A percentile compares a stretch with the other conserved stretches of the same genome.
These are phyloP conservation scores for Cercis canadensis DNA, from an alignment of 306 rosid genomes.

Conservation along the genomic window DNA sequence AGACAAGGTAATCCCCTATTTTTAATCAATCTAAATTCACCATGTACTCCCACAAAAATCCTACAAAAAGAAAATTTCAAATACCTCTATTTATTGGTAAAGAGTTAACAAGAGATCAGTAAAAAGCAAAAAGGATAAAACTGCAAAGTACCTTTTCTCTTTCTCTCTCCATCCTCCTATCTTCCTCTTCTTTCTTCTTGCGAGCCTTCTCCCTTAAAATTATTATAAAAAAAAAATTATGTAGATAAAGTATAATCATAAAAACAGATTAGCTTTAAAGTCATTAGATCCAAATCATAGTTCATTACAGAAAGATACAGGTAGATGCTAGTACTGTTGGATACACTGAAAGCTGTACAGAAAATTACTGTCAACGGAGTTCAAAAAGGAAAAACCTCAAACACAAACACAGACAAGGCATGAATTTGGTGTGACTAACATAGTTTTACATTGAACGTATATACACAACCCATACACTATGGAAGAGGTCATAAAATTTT, in stretches of 20 bases:
- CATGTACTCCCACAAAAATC: slow-evolving; percentile 10
- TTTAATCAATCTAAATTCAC: slow-evolving; percentile 16
- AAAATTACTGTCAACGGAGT: too few species aligned
- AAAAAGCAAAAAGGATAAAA: slow-evolving; percentile 27
- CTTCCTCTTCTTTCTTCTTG: slow-evolving; percentile 99
- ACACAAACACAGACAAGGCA: too few species aligned
- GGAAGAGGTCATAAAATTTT: too few species aligned
- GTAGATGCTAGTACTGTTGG: not conserved
- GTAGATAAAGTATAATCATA: slow-evolving; percentile 8
- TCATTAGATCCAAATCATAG: not conserved
- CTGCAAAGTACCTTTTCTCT: slow-evolving; percentile 73
- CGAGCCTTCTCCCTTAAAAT: slow-evolving; percentile 90
- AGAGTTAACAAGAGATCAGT: slow-evolving; percentile 23
- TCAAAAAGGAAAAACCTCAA: too few species aligned
- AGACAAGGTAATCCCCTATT: not conserved
- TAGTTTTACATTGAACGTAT: too few species aligned
- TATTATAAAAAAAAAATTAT: slow-evolving; percentile 28
- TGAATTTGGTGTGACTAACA: too few species aligned
- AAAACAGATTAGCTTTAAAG: not conserved
- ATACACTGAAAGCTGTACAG: too few species aligned
- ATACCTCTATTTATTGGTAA: not conserved
- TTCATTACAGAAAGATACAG: slow-evolving; percentile 27
- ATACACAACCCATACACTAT: too few species aligned
- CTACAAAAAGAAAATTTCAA: slow-evolving; percentile 18
- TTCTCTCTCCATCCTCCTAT: slow-evolving; percentile 81